phyloP scores from a whole-genome alignment of 345 rosid species.

The Anastatica hierochuntica region DNA sequence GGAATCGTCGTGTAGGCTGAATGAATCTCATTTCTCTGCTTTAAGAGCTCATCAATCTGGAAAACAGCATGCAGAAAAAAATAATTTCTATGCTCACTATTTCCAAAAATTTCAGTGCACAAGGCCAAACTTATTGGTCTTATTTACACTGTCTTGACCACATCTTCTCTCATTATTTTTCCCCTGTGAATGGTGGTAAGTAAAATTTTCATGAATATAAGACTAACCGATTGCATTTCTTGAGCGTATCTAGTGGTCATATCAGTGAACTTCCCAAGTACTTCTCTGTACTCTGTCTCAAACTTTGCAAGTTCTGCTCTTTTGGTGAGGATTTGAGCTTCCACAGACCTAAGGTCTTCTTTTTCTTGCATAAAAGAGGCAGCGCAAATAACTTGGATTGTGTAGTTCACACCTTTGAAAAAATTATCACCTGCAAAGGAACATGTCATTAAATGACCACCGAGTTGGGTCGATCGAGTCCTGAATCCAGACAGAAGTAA shows the following conservation, averaged over 20 bases:
- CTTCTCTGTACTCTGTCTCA: constrained; percentile 95
- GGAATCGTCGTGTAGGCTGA: constrained; percentile 61
- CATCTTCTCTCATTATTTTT: neutral
- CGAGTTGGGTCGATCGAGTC: neutral
- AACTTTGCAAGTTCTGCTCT: constrained; percentile 79
- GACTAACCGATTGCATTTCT: constrained; percentile 89
- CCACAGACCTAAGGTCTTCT: constrained; percentile 73
- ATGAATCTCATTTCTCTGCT: constrained; percentile 72
- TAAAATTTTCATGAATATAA: neutral
- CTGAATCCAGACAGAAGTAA: neutral
- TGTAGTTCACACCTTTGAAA: constrained; percentile 81
- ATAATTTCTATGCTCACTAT: neutral
- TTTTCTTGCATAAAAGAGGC: constrained; percentile 67
- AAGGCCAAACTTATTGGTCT: neutral
- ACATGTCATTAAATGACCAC: constrained; percentile 1
- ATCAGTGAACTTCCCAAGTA: constrained; percentile 73
- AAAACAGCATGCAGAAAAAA: neutral
- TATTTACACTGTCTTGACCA: neutral
- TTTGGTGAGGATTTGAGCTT: constrained; percentile 76
- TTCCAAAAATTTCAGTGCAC: neutral
- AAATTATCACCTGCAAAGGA: constrained; percentile 74
- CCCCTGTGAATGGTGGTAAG: neutral
- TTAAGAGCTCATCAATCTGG: constrained; percentile 87
- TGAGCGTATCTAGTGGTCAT: constrained; percentile 87
- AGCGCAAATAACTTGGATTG: constrained; percentile 81